These are phyloP conservation scores for Scedosporium boydii DNA, from an alignment of 2,329 filamentous ascomycete species.

Conservation along the genomic window DNA sequence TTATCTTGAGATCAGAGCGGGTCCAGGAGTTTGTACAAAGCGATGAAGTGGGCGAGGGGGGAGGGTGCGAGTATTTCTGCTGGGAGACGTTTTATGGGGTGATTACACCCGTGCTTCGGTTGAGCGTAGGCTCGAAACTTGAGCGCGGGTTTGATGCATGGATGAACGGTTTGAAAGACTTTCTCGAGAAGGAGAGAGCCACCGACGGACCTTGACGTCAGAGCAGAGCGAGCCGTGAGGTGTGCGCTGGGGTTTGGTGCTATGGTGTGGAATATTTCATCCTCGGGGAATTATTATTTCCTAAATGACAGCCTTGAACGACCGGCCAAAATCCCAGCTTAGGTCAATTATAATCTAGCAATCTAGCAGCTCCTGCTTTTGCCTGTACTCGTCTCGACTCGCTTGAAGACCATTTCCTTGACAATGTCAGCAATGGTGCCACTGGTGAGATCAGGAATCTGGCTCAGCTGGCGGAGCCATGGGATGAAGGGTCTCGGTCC, in stretches of 20 bases:
- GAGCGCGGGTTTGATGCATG: constrained; percentile 26
- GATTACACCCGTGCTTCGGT: constrained; percentile 23
- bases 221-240: background rate
- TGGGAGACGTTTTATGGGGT: constrained; percentile 37
- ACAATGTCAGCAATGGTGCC: constrained; percentile 43
- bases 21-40: constrained; percentile 30
- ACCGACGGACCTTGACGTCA: background rate
- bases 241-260: background rate
- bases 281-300: no score
- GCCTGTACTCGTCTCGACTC: no score
- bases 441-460: constrained; percentile 22
- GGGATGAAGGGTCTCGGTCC: background rate
- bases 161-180: constrained; percentile 24
- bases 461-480: background rate
- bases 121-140: constrained; percentile 21
- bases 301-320: no score
- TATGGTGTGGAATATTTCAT: no score
- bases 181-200: constrained; percentile 18
- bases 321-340: no score
- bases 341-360: no score
- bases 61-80: constrained; percentile 28
- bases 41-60: constrained; percentile 14
- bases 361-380: no score
- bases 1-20: constrained; percentile 27
- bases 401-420: constrained; percentile 28